Evolutionary conservation across 192 early-diverging fungal species (phyloP), one percentile per base, ranked within the genome.

Genomic region (Funneliformis mosseae): DNA sequence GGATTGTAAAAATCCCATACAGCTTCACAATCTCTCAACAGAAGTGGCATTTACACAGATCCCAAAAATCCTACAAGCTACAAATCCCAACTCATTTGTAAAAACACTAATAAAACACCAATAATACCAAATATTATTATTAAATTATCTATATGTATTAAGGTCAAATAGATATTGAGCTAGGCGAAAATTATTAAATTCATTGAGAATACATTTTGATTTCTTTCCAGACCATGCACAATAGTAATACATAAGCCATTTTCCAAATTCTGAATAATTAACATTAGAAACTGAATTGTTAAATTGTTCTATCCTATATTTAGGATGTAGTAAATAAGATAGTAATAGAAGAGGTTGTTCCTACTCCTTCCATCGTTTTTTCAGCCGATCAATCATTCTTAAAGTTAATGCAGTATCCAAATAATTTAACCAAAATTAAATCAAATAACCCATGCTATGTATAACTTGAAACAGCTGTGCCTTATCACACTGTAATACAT

Each of bases 191-290:
- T 71, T 5, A 71, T 71, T 3, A 71, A 70, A 71, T 71, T 71
- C 69, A 11, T 12, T 8, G 23, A 69, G 67, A 38, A 69, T 69
- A 69, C 72, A 74, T 50, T 25, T 74, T 25, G 50, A 9, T 59
- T 74, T 9, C 72, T 74, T 74, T 55, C 45, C 45, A 45, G 28
- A 48, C 45, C 72, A 74, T 74, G 27, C 72, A 28, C 28, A 4
- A 48, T 74, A 74, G 28, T 71, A 71, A 71, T 71, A 71, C 25
- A 71, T 71, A 21, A 71, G 46, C 73, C 73, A 74, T 5, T 11
- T 18, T 8, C 8, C 48, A 21, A 74, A 39, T 42, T 8, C 23
- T 14, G 46, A 1, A 74, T 74, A 74, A 23, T 50, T 74, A 33
- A 59, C 28, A 46, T 46, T 74, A 21, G 28, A 72, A 42, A 4